Evolutionary conservation across 2,329 filamentous ascomycete genomes (phyloP).

Genomic region (Aureobasidium subglaciale): DNA sequence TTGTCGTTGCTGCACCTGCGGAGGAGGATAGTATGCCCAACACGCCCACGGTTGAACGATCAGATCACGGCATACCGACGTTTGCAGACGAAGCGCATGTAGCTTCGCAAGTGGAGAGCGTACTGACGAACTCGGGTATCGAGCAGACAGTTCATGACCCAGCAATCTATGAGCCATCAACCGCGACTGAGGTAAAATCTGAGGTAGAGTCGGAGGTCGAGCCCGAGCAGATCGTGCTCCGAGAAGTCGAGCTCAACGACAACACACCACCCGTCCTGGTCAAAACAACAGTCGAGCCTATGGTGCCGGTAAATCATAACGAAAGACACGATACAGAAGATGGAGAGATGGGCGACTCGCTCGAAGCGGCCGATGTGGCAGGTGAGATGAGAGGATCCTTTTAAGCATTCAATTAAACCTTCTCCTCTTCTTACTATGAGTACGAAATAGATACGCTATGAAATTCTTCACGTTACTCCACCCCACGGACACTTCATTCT

Average conservation of each 20-base stretch:
- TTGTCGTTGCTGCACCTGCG: slow-evolving; percentile 16
- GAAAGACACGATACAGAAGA: slow-evolving; percentile 4
- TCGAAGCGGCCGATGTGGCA: neutral
- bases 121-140: too few species aligned
- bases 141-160: too few species aligned
- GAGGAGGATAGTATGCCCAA: slow-evolving; percentile 23
- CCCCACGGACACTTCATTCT: too few species aligned
- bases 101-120: neutral
- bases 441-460: neutral
- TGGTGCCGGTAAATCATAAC: neutral
- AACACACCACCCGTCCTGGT: neutral
- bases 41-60: slow-evolving; percentile 17
- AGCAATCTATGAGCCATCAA: too few species aligned
- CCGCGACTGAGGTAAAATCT: too few species aligned
- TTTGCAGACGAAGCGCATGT: neutral
- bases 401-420: neutral
- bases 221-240: neutral
- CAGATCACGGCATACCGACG: neutral
- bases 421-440: neutral
- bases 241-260: neutral
- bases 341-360: neutral
- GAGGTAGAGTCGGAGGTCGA: too few species aligned
- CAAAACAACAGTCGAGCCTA: neutral
- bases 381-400: neutral
- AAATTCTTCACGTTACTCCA: neutral